Evolutionary conservation across 73 alveolate species (phyloP).

Genomic region (Halteria grandinella): DNA sequence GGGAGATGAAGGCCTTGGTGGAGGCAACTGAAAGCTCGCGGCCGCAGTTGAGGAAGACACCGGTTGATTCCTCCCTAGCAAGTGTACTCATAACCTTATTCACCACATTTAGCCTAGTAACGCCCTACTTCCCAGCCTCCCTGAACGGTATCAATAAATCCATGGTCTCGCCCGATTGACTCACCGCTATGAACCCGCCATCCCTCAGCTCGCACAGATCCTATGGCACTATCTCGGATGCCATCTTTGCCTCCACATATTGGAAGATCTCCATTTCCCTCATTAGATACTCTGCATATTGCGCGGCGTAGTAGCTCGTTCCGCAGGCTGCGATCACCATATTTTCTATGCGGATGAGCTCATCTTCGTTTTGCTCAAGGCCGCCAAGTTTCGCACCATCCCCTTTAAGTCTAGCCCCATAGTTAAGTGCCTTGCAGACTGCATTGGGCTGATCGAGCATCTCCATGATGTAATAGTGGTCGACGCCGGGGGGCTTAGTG

Average conservation of each 20-base stretch:
- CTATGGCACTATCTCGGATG: conserved; percentile 60
- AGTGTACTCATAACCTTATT: conserved; percentile 80
- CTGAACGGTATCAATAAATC: conserved; percentile 77
- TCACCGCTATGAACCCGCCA: conserved; percentile 79
- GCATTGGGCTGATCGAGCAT: conserved; percentile 84
- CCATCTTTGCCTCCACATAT: conserved; percentile 76
- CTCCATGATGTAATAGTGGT: conserved; percentile 78
- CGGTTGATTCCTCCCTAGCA: conserved; percentile 84
- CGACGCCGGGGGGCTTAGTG: conserved; percentile 59
- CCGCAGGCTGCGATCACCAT: conserved; percentile 83
- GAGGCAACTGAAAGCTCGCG: conserved; percentile 93
- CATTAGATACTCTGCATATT: conserved; percentile 65
- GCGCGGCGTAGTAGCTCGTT: conserved; percentile 73
- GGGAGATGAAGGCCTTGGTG: conserved; percentile 86
- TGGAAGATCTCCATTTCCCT: conserved; percentile 59
- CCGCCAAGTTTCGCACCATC: conserved; percentile 82
- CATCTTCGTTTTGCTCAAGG: conserved; percentile 59
- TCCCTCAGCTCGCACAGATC: conserved; percentile 59
- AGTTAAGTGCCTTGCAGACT: conserved; percentile 73
- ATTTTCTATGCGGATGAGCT: conserved; percentile 26
- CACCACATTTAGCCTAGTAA: conserved; percentile 80
- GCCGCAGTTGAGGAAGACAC: conserved; percentile 93
- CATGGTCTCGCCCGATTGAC: conserved; percentile 91
- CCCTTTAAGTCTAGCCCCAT: conserved; percentile 80
- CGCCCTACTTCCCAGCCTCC: conserved; percentile 52